Evolutionary conservation across 2,329 filamentous ascomycete species (phyloP).

Genomic region (Ophiostoma sp.): DNA sequence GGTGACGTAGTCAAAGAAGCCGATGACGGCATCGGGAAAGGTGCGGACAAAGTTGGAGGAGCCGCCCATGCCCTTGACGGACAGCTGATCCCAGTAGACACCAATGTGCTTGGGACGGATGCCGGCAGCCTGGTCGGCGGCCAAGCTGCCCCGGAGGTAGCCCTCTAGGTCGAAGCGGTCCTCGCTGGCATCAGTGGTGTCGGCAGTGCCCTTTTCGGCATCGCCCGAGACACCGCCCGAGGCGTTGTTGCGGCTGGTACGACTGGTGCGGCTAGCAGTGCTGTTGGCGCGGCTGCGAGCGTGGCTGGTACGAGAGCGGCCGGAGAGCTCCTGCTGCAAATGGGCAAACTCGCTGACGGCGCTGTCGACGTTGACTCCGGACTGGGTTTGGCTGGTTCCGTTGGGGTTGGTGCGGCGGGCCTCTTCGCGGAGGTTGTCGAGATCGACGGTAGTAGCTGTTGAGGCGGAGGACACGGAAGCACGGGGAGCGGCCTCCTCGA

Average conservation of each 20-base stretch:
- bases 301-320: conserved; percentile 50
- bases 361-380: conserved; percentile 58
- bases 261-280: conserved; percentile 39
- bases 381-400: conserved; percentile 40
- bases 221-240: conserved; percentile 36
- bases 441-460: conserved; percentile 30
- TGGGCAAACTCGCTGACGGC: conserved; percentile 67
- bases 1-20: conserved; percentile 69
- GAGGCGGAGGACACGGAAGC: conserved; percentile 27
- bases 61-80: conserved; percentile 70
- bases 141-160: conserved; percentile 64
- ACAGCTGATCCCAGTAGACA: conserved; percentile 71
- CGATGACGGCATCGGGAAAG: conserved; percentile 70
- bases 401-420: conserved; percentile 45
- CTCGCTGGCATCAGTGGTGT: conserved; percentile 27
- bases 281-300: conserved; percentile 39
- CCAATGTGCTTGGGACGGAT: conserved; percentile 77
- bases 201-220: conserved; percentile 49
- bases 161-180: conserved; percentile 68
- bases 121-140: conserved; percentile 67
- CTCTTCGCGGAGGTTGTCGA: conserved; percentile 40
- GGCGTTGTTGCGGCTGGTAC: conserved; percentile 36
- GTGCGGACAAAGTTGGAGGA: conserved; percentile 67
- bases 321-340: conserved; percentile 57
- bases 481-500: conserved; percentile 27